Evolutionary conservation across 2,329 filamentous ascomycete species (phyloP), one percentile per base, ranked within the genome.

Genomic region (Paraphoma chrysanthemicola): DNA sequence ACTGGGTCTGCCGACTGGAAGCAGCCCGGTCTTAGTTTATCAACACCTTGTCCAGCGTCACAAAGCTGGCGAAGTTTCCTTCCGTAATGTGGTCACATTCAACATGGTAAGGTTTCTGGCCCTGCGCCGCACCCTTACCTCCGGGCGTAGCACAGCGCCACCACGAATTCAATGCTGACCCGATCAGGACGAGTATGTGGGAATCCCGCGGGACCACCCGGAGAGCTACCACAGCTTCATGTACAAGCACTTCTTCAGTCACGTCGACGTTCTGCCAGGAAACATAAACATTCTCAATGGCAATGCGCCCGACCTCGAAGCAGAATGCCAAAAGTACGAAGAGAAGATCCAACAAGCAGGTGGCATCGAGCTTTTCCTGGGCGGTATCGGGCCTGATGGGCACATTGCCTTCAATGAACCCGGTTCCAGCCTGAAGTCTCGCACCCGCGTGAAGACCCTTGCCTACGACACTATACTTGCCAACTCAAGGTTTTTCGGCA

Each of bases 361-460:
- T 48, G 92, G 92, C 48, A 95, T 96, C 62, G 91, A 95, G 75
- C 85, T 95, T 28, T 96, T 95, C 79, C 84, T 96, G 4, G 91
- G 90, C 14, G 92, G 92, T 42, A 92, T 96, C 53, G 92, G 92
- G 30, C 89, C 91, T 53, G 92, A 96, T 72, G 92, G 92, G 5
- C 92, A 96, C 77, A 92, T 96, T 62, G 92, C 92, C 47, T 96
- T 96, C 84, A 96, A 96, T 77, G 92, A 96, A 78, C 92, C 92
- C 4, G 92, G 91, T 41, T 93, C 90, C 10, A 92, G 88, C 57
- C 80, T 96, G 59, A 85, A 86, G 65, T 92, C 89, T 54, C 85
- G 90, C 45, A 96, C 92, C 11, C 85, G 92, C 58, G 91, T 95
- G 72, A 95, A 95, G 84, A 95, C 92, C 1, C 81, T 96, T 49